Percentiles rank a stretch among this genome's conserved stretches.
These are phyloP conservation scores for Podospora anserina DNA, from an alignment of 495 filamentous ascomycete genomes.

Conservation along the genomic window DNA sequence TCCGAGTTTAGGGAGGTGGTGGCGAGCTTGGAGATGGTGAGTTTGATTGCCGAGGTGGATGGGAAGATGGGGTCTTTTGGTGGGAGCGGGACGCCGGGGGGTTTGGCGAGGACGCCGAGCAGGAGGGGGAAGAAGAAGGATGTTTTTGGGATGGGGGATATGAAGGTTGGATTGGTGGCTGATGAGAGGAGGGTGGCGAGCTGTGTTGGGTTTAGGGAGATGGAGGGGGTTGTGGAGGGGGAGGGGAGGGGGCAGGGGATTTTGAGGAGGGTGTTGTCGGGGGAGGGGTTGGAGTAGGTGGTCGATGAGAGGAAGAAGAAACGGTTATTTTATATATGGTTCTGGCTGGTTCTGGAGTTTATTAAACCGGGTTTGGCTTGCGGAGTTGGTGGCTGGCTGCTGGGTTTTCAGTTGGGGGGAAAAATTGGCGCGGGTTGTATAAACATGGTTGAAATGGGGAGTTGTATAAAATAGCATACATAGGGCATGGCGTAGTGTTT, in stretches of 20 bases:
- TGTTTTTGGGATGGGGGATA: slow-evolving; percentile 36
- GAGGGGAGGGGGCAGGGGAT: slow-evolving; percentile 61
- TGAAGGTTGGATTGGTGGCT: slow-evolving; percentile 23
- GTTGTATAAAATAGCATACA: neutral
- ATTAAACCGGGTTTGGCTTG: neutral
- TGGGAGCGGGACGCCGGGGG: slow-evolving; percentile 36
- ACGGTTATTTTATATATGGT: neutral
- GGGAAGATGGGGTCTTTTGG: slow-evolving; percentile 61
- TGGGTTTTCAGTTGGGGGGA: neutral
- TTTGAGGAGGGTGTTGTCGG: slow-evolving; percentile 52
- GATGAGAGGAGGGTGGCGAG: slow-evolving; percentile 73
- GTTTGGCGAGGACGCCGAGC: slow-evolving; percentile 41
- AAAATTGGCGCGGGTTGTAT: slow-evolving; percentile 6
- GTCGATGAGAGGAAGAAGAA: neutral
- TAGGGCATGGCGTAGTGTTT: slow-evolving; percentile 15
- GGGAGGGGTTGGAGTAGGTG: slow-evolving; percentile 45
- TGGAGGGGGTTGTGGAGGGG: slow-evolving; percentile 63
- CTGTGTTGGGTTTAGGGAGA: slow-evolving; percentile 73
- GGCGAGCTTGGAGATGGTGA: slow-evolving; percentile 64
- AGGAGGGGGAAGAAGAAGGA: slow-evolving; percentile 28
- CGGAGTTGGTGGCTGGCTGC: neutral
- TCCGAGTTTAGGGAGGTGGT: slow-evolving; percentile 94
- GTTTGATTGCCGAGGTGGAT: slow-evolving; percentile 70
- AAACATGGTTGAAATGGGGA: neutral
- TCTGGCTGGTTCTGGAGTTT: neutral